Evolutionary conservation across 768 basidiomycete genomes (phyloP), one percentile per base, ranked within the genome.

Genomic region (Xerocomus spinulosus): DNA sequence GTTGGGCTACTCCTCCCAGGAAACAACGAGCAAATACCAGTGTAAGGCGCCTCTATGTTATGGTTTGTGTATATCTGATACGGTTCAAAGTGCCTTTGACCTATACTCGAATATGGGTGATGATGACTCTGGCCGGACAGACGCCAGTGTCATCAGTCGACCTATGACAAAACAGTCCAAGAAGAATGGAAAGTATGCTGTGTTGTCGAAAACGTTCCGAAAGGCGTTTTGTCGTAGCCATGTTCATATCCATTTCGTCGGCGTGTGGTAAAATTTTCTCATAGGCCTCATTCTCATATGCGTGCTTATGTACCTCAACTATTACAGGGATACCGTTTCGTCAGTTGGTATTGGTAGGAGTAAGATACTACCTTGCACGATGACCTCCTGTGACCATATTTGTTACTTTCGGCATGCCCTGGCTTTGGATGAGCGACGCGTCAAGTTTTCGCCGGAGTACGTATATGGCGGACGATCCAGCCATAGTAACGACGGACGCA

Each of bases 371-470:
- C 72, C 75, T 5, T 52, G 48, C 18, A 70, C 70, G 7, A 61
- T 59, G 15, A 49, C 48, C 8, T 56, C 58, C 2, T 59, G 54
- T 42, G 54, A 67, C 25, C 67, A 73, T 42, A 61, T 75, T 8
- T 72, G 70, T 34, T 66, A 63, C 37, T 76, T 77, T 46, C 68
- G 75, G 7, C 75, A 77, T 54, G 75, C 73, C 1, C 59, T 77
- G 5, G 75, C 76, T 1, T 58, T 77, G 23, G 75, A 77, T 47
- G 76, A 77, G 38, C 60, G 68, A 21, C 68, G 76, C 6, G 73
- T 76, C 34, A 77, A 75, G 42, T 77, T 75, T 50, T 49, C 72
- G 3, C 76, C 76, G 0, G 74, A 76, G 46, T 74, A 71, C 37
- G 70, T 56, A 0, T 57, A 69, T 24, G 68, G 65, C 0, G 66